These are phyloP conservation scores for Trichosphaerium sp. DNA, from an alignment of 78 protist species.

Conservation along the genomic window DNA sequence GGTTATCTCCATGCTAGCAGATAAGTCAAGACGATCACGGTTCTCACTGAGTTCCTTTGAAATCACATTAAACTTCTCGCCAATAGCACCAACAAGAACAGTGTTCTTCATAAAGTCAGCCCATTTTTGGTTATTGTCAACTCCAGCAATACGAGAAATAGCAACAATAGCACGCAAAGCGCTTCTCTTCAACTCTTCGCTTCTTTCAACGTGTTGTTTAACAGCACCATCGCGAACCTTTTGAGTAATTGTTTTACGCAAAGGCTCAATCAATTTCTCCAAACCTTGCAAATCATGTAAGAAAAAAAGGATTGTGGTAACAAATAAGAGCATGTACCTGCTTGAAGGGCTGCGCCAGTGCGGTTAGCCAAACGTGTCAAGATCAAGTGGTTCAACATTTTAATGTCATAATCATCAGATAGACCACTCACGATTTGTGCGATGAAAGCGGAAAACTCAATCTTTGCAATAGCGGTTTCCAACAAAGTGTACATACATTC, in stretches of 20 bases:
- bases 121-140: conserved; percentile 39
- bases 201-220: conserved; percentile 71
- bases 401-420: conserved; percentile 69
- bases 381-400: conserved; percentile 59
- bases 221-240: conserved; percentile 51
- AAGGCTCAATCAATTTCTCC: conserved; percentile 38
- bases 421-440: conserved; percentile 52
- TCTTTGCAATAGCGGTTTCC: conserved; percentile 32
- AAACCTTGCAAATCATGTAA: conserved; percentile 22
- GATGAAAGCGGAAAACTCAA: conserved; percentile 37
- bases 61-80: not conserved
- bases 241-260: conserved; percentile 17
- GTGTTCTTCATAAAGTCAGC: conserved; percentile 39
- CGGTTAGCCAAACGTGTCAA: conserved; percentile 20
- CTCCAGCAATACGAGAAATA: conserved; percentile 40
- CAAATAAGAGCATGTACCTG: not conserved
- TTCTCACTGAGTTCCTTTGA: too few relatives aligned
- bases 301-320: not conserved
- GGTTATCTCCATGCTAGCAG: too few relatives aligned
- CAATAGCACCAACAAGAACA: conserved; percentile 2
- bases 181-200: conserved; percentile 63
- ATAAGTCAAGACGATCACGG: too few relatives aligned
- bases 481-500: conserved; percentile 85
- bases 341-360: not conserved
- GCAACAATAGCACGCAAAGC: conserved; percentile 56